Evolutionary conservation across 129 eudicot genomes (phyloP), one percentile per base, ranked within the genome.

Genomic region (Centaurea solstitialis): DNA sequence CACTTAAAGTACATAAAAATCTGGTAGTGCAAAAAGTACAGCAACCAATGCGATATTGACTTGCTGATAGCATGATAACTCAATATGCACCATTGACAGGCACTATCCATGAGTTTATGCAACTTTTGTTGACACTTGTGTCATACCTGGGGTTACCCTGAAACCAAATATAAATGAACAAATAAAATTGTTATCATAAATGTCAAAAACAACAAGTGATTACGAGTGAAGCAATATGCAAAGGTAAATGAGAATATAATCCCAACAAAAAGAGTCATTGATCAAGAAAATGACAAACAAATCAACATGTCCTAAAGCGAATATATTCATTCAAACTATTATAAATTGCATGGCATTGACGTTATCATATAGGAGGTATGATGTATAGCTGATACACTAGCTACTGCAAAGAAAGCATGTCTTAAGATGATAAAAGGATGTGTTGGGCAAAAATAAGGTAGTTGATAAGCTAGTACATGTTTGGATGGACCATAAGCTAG

Each of bases 51-150:
- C 75, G 69, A 70, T 68, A 81, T 74, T 45, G 80, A 45, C 41
- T 47, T 28, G 80, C 64, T n/a, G 35, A 47, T 67, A 47, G 70
- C 85, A 80, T 80, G 73, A 72, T 72, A 72, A 43, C 41, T 57
- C 21, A 59, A 38, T 57, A 13, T 18, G 67, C 76, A 80, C 66
- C 78, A 47, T 74, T 53, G 43, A 30, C 43, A 4, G 53, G 68
- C 43, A 74, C 11, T 61, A 72, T 72, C 78, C 59, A 62, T 30
- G 30, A 50, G 57, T 21, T 66, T 45, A 73, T 73, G 53, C 20
- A 22, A 38, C 62, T 64, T 21, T 17, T 23, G 20, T 39, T 18
- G 79, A 72, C 13, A 18, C 76, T 73, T 30, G 74, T 18, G 73
- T 43, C 65, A 20, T 65, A 12, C 74, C 20, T 11, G 47, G 15